Evolutionary conservation across 352 stramenopile species (phyloP).

Genomic region (Phytopythium aichiense): DNA sequence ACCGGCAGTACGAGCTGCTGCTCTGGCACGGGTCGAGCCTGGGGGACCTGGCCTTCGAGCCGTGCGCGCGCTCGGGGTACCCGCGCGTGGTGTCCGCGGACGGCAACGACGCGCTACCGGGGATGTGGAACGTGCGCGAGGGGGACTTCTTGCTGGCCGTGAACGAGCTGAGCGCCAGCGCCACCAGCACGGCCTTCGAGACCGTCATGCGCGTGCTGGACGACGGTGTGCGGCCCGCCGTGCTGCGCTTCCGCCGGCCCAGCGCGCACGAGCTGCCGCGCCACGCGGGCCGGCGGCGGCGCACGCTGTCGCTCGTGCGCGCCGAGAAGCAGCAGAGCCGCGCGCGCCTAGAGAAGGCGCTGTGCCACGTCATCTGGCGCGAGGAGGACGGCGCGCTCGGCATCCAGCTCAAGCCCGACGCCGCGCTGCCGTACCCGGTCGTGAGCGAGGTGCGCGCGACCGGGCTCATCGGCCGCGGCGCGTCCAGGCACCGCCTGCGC

Average conservation of each 20-base stretch:
- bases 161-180: slow-evolving; percentile 45
- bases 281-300: not conserved
- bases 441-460: slow-evolving; percentile 33
- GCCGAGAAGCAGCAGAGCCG: slow-evolving; percentile 31
- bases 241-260: slow-evolving; percentile 59
- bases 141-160: slow-evolving; percentile 61
- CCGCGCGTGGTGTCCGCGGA: slow-evolving; percentile 47
- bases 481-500: slow-evolving; percentile 21
- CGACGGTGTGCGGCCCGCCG: slow-evolving; percentile 50
- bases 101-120: slow-evolving; percentile 57
- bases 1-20: slow-evolving; percentile 52
- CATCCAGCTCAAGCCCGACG: slow-evolving; percentile 48
- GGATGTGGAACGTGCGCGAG: slow-evolving; percentile 61
- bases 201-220: slow-evolving; percentile 52
- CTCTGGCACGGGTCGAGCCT: slow-evolving; percentile 58
- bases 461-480: slow-evolving; percentile 23
- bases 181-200: slow-evolving; percentile 34
- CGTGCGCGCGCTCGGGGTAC: slow-evolving; percentile 44
- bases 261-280: slow-evolving; percentile 31
- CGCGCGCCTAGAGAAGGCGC: slow-evolving; percentile 45
- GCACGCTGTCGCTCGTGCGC: slow-evolving; percentile 7
- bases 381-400: slow-evolving; percentile 61
- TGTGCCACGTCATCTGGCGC: slow-evolving; percentile 66
- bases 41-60: slow-evolving; percentile 36
- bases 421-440: slow-evolving; percentile 48